Base-by-base conservation (phyloP, 768 basidiomycete genomes). In the Serpula lacrymans region DNA sequence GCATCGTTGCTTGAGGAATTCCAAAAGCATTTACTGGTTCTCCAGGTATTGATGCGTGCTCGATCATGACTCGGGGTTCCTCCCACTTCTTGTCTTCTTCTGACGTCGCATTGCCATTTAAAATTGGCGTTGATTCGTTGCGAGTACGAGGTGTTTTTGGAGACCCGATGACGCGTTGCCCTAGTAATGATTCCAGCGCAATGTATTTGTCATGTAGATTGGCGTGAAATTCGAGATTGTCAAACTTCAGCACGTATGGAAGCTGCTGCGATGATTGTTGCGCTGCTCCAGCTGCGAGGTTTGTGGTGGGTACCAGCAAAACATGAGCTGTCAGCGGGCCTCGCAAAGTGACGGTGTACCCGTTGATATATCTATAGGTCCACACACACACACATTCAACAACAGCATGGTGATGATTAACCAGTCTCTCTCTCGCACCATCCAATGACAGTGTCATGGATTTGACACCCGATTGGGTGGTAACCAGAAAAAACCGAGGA, bases 21-120 rank as follows among this genome's bases (percentile, higher is more conserved):
- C 88, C 88, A 63, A 90, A 91, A 16, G 84, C 85, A 53, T 90
- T 90, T 37, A 91, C 85, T 7, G 88, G 88, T 52, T 89, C 88
- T 4, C 79, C 77, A 10, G 89, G 88, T 49, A 89, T 76, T n/a
- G 69, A 69, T 23, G 77, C 84, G 25, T 67, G 67, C 13, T 80
- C 78, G 34, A 86, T 77, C 35, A 73, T 50, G 29, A 79, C 63
- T 41, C 79, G 62, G 6, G 79, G 80, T 48, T 88, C 86, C 29
- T 85, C 84, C 73, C 78, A 80, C 52, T 68, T 72, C 50, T 70
- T 76, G 16, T 77, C 78, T 34, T 82, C 77, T 27, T 78, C 77
- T 30, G 44, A 18, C 11, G 50, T 6, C 4, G 53, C 32, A 40
- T 38, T 46, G 33, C 64, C 55, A 34, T 59, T 62, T 18, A 57